Evolutionary conservation across 441 rosid genomes (phyloP).

Genomic region (Pelargonium myrrhifolium): DNA sequence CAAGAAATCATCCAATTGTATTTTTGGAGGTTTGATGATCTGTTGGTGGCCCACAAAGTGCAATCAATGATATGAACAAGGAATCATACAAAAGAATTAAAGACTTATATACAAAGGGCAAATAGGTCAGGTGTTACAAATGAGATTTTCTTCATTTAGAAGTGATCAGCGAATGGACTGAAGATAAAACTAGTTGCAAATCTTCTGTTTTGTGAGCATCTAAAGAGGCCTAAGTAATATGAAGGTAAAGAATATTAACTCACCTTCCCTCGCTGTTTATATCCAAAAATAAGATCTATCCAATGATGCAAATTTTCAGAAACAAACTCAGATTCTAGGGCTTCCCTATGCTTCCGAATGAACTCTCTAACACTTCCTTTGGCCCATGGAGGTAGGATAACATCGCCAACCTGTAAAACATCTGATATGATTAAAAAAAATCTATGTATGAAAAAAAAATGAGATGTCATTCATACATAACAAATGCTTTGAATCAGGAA

Average conservation of each 20-base stretch:
- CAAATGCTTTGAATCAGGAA: slow-evolving; percentile 8
- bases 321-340: slow-evolving; percentile 90
- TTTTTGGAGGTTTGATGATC: no score
- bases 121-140: no score
- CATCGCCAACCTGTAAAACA: slow-evolving; percentile 76
- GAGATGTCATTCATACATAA: background rate
- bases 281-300: slow-evolving; percentile 99
- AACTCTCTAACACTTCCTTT: slow-evolving; percentile 93
- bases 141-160: no score
- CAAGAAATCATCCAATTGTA: no score
- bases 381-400: slow-evolving; percentile 96
- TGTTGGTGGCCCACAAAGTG: no score
- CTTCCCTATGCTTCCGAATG: slow-evolving; percentile 91
- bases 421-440: slow-evolving; percentile 7
- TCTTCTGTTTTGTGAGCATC: no score
- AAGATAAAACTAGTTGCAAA: no score
- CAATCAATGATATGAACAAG: no score
- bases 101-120: no score
- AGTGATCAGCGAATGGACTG: no score
- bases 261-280: slow-evolving; percentile 99
- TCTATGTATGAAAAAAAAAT: background rate
- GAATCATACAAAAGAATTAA: no score
- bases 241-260: slow-evolving; percentile 16
- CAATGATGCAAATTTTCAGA: slow-evolving; percentile 98
- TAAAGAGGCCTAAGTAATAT: no score